Evolutionary conservation across 306 rosid genomes (phyloP), one percentile per base, ranked within the genome.

Genomic region (Sesbania bispinosa): DNA sequence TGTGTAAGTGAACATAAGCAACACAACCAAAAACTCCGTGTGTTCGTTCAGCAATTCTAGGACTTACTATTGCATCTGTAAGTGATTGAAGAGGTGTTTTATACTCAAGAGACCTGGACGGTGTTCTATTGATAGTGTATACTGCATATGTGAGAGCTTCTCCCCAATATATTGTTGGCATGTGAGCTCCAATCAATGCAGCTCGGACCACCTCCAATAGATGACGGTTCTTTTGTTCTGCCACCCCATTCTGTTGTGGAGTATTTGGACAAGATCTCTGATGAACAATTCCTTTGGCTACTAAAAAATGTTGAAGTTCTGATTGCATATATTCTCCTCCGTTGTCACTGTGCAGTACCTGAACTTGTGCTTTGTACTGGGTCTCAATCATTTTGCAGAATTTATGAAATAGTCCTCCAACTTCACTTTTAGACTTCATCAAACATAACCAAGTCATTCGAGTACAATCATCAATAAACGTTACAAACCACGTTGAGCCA

Each of bases 401-500:
- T 4, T 26, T 71, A 1, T 35, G 3, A 35, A 68, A 68, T 3
- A 68, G 6, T 4, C 33, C 20, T 9, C 32, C 35, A 3, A 68
- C 63, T 3, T 68, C 63, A 6, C 54, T 27, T 70, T 54, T 55
- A 32, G 46, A 41, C 18, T 39, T 41, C 27, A 6, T 43, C 1
- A 58, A 8, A 18, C 27, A 58, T 1, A 69, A 38, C 13, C 29
- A 69, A 24, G 65, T 36, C 52, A 21, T 21, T 2, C 53, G 38
- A 0, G 19, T 54, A 15, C 54, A 69, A 36, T 69, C 42, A 20
- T 69, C 42, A 53, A 69, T 53, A 69, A 69, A 71, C 42, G 77
- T 71, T 42, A 71, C 48, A 29, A 30, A 71, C 77, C 59, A 71
- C 3, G 36, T 7, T 71, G 68, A 42, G 30, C 59, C 68, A 26